These are phyloP conservation scores for Zymoseptoria pseudotritici DNA, from an alignment of 2,329 filamentous ascomycete species.

Conservation along the genomic window DNA sequence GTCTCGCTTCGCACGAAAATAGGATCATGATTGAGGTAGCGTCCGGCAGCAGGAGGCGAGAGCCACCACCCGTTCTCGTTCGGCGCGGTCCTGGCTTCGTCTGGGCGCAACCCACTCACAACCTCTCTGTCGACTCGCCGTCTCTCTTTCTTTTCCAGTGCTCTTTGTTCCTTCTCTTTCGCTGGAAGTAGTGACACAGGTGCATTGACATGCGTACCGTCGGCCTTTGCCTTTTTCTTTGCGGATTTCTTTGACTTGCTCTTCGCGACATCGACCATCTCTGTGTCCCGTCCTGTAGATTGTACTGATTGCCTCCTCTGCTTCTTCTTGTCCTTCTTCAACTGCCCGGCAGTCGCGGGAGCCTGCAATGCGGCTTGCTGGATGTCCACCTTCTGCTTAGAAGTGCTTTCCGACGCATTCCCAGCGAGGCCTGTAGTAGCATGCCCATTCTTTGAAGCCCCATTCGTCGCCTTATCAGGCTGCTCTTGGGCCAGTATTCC, in stretches of 20 bases:
- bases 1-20: conserved; percentile 46
- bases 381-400: neutral
- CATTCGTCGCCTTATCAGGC: neutral
- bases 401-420: neutral
- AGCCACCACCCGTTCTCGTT: conserved; percentile 36
- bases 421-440: neutral
- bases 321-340: conserved; percentile 10
- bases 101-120: conserved; percentile 8
- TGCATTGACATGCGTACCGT: neutral
- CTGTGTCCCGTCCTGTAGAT: neutral
- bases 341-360: neutral
- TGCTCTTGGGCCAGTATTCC: neutral
- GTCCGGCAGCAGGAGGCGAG: conserved; percentile 47
- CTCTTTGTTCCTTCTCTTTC: conserved; percentile 6
- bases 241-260: neutral
- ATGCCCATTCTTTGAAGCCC: neutral
- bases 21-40: conserved; percentile 50
- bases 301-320: neutral
- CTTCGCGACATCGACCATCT: neutral
- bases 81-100: conserved; percentile 8
- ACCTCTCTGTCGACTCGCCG: conserved; percentile 10
- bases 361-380: neutral
- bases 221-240: neutral
- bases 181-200: neutral
- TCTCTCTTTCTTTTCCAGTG: conserved; percentile 17